Evolutionary conservation across 2,329 filamentous ascomycete genomes (phyloP).

Genomic region (Coniochaeta pulveracea): DNA sequence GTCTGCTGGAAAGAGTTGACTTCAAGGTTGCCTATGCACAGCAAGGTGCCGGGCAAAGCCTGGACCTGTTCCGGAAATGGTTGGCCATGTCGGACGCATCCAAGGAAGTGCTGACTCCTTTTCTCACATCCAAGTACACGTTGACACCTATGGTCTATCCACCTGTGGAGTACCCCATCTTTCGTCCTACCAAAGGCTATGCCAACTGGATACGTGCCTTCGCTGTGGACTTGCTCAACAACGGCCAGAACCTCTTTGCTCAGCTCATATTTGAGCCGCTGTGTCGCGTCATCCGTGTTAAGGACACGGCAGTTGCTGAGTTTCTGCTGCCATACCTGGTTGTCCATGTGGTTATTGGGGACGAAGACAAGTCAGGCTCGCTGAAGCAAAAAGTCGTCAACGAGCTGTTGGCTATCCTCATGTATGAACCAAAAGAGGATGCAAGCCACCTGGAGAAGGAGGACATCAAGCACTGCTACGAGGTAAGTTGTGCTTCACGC

Average conservation of each 20-base stretch:
- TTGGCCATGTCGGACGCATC: conserved; percentile 63
- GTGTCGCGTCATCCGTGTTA: conserved; percentile 70
- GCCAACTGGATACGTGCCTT: conserved; percentile 72
- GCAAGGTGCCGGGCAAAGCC: conserved; percentile 34
- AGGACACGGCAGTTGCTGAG: conserved; percentile 75
- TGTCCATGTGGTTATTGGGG: conserved; percentile 70
- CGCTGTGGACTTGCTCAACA: conserved; percentile 71
- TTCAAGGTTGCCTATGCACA: conserved; percentile 47
- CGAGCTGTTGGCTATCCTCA: conserved; percentile 68
- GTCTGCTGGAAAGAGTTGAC: conserved; percentile 68
- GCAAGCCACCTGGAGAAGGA: conserved; percentile 54
- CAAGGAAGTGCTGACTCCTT: conserved; percentile 76
- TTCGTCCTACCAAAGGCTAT: conserved; percentile 56
- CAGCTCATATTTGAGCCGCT: conserved; percentile 71
- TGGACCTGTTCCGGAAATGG: conserved; percentile 64
- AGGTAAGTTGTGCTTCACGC: conserved; percentile 43
- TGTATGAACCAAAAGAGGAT: conserved; percentile 39
- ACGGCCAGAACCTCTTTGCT: conserved; percentile 63
- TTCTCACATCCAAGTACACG: conserved; percentile 72
- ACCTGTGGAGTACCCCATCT: conserved; percentile 65
- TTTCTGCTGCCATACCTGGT: conserved; percentile 84
- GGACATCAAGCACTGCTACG: conserved; percentile 73
- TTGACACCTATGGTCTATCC: conserved; percentile 51
- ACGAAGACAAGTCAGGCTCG: conserved; percentile 38
- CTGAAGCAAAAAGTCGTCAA: conserved; percentile 47